Evolutionary conservation across 2,329 filamentous ascomycete species (phyloP).

Genomic region (Pseudohalonectria lignicola): DNA sequence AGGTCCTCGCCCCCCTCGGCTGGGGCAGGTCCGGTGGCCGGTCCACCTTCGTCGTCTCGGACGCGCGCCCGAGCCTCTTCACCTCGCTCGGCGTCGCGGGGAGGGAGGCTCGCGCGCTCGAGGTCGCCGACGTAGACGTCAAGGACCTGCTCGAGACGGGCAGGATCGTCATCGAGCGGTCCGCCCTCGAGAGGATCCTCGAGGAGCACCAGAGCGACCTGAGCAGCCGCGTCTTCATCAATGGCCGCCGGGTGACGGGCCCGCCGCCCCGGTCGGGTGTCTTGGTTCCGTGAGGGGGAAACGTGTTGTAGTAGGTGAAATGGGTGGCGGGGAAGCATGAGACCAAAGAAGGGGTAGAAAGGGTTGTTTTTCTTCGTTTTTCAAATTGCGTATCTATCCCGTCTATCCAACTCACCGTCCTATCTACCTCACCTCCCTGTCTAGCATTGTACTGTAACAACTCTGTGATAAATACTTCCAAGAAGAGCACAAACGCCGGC

Average conservation of each 20-base stretch:
- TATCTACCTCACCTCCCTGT: no score
- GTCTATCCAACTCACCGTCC: no score
- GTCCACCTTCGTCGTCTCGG: conserved; percentile 63
- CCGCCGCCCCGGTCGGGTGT: conserved; percentile 10
- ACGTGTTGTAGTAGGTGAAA: not conserved
- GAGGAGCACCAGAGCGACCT: conserved; percentile 60
- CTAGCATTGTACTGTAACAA: no score
- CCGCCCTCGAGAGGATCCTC: conserved; percentile 67
- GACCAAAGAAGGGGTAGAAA: no score
- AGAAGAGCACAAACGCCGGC: no score
- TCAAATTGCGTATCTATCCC: no score
- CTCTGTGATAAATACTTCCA: no score
- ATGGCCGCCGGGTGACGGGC: conserved; percentile 23
- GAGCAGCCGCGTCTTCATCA: conserved; percentile 32
- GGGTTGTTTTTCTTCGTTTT: no score
- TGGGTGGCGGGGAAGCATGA: not conserved
- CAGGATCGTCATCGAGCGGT: conserved; percentile 76
- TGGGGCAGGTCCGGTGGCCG: conserved; percentile 59
- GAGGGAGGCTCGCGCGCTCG: conserved; percentile 57
- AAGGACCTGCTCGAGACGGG: conserved; percentile 85
- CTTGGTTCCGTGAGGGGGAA: not conserved
- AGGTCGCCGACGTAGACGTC: conserved; percentile 76
- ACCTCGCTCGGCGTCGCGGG: conserved; percentile 53
- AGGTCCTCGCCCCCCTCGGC: conserved; percentile 59
- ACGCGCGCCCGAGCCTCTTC: conserved; percentile 51